Evolutionary conservation across 257 asterid species (phyloP), one percentile per base, ranked within the genome.

Genomic region (Mentha longifolia): DNA sequence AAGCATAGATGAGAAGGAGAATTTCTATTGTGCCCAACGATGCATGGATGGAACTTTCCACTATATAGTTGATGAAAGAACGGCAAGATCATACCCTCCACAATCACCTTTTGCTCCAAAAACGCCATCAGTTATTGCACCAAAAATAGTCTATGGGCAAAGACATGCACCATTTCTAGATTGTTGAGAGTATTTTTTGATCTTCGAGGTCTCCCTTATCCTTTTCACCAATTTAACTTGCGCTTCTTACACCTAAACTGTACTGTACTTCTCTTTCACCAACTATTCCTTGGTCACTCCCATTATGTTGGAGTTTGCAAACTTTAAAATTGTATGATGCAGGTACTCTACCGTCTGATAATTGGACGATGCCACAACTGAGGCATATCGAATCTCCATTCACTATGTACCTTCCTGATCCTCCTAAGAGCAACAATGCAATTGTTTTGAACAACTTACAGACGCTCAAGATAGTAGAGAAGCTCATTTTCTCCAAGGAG

Each of bases 241-340:
- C 50, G 73, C 13, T 67, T 16, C 54, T 5, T 54, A 12, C 0
- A 9, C 4, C 43, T 13, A 12, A 0, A 22, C n/a, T n/a, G n/a
- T n/a, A n/a, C n/a, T n/a, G n/a, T n/a, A n/a, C n/a, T n/a, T n/a
- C n/a, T n/a, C n/a, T n/a, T 22, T 22, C 25, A 22, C 25, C 1
- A 2, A 1, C 4, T 2, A 33, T 10, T 42, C 47, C 47, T n/a
- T n/a, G n/a, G 13, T 3, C 62, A 49, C 20, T 62, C 2, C 35
- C 68, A 50, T 1, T 50, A n/a, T 50, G 64, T 11, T 73, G 77
- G 72, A 64, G 58, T 64, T 0, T 73, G 43, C 67, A 73, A 8
- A 65, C 72, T 25, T n/a, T 54, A 14, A 22, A 35, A 9, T 42
- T 42, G 11, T 9, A n/a, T n/a, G n/a, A n/a, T n/a, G n/a, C n/a